Evolutionary conservation across 2,329 filamentous ascomycete species (phyloP), one percentile per base, ranked within the genome.

Genomic region (Decorospora gaudefroyi): DNA sequence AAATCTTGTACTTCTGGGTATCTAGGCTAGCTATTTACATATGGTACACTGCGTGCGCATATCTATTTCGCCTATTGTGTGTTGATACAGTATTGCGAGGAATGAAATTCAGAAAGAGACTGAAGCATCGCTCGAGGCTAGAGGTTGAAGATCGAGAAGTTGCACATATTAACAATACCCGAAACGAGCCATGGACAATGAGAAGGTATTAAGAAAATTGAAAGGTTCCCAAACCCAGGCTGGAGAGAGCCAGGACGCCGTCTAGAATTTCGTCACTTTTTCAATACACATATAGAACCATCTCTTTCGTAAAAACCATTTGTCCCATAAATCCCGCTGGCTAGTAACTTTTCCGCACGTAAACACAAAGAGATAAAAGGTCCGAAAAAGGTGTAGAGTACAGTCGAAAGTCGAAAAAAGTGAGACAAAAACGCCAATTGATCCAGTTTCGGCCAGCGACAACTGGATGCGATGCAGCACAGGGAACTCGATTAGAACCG

Each of bases 391-490:
- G n/a, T 43, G 47, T 40, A 44, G 17, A 40, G n/a, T 43, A 53
- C 38, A 44, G 22, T 35, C 12, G 26, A 42, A 33, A n/a, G n/a
- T 39, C n/a, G 11, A 15, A 31, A 21, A n/a, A n/a, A n/a, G n/a
- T n/a, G n/a, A n/a, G n/a, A 17, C 21, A 29, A 17, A 22, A 37
- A 33, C 38, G 35, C 35, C 37, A 27, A 19, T 16, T 26, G 37
- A 32, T 22, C 35, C 31, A 36, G 38, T 50, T 42, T 39, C 42
- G 42, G 23, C 49, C 49, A 53, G 49, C 49, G 49, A 50, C 46
- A 45, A 45, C 41, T 45, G 46, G 32, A 42, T 45, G 29, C 35
- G 15, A 37, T 36, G 49, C 25, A 42, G 18, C 27, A 27, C 25
- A 36, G 13, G n/a, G 31, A 21, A 41, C 22, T 29, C 37, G 31